Evolutionary conservation across 1,139 yeast species (phyloP).

Genomic region (Magnusiomyces magnusii): DNA sequence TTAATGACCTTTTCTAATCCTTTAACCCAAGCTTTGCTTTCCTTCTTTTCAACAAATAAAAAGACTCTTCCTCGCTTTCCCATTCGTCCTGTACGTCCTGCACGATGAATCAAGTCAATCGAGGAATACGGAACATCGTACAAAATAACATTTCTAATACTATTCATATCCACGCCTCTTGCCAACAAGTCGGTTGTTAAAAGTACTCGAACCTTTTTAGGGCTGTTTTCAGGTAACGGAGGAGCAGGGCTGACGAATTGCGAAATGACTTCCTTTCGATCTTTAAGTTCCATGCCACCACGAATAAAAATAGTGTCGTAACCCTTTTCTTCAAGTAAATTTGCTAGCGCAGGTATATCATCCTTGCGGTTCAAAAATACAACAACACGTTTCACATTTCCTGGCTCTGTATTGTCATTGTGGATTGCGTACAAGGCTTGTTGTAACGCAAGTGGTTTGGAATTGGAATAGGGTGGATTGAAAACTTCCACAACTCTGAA

Average conservation of each 20-base stretch:
- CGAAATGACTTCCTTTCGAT: constrained; percentile 47
- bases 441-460: constrained; percentile 74
- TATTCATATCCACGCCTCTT: constrained; percentile 80
- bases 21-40: constrained; percentile 69
- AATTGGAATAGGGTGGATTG: constrained; percentile 70
- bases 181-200: constrained; percentile 90
- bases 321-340: constrained; percentile 47
- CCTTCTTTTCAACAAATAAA: constrained; percentile 59
- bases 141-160: constrained; percentile 71
- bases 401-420: constrained; percentile 75
- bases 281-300: constrained; percentile 54
- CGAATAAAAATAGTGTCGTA: constrained; percentile 59
- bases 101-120: constrained; percentile 80
- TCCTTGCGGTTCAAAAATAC: constrained; percentile 77
- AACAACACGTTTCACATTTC: constrained; percentile 69
- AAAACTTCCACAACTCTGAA: constrained; percentile 70
- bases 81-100: constrained; percentile 94
- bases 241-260: constrained; percentile 56
- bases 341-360: constrained; percentile 52
- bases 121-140: constrained; percentile 82
- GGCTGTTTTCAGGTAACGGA: constrained; percentile 28
- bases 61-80: constrained; percentile 84
- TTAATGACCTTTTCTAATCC: constrained; percentile 70
- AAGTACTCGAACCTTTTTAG: constrained; percentile 45
- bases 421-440: constrained; percentile 83